Percentiles rank a stretch among this genome's conserved stretches.
These are phyloP conservation scores for Dicorynia guianensis DNA, from an alignment of 306 rosid species.

Conservation along the genomic window DNA sequence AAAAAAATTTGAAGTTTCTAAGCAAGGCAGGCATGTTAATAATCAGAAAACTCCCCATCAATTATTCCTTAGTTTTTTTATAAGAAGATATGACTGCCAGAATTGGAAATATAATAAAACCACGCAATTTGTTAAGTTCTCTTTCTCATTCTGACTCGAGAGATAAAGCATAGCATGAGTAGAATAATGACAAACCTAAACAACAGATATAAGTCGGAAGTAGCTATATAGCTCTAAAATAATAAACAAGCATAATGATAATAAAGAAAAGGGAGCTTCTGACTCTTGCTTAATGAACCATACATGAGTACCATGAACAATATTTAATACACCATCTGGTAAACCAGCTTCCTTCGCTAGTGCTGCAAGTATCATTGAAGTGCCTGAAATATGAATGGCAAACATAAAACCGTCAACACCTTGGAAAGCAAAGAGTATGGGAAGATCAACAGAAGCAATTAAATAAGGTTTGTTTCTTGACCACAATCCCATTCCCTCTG, in stretches of 20 bases:
- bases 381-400: background rate
- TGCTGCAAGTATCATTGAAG: constrained; percentile 52
- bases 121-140: background rate
- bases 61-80: background rate
- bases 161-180: background rate
- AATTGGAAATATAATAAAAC: background rate
- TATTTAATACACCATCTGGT: constrained; percentile 77
- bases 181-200: constrained; percentile 7
- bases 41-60: background rate
- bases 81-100: background rate
- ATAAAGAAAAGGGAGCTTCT: constrained; percentile 9
- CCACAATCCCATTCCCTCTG: background rate
- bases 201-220: constrained; percentile 2
- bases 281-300: constrained; percentile 30
- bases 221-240: background rate
- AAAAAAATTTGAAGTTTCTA: background rate
- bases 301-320: constrained; percentile 78
- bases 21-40: background rate
- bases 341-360: constrained; percentile 81
- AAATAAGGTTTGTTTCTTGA: background rate
- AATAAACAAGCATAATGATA: constrained; percentile 4
- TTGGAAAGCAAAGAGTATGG: background rate
- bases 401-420: constrained; percentile 30
- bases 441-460: constrained; percentile 3
- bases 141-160: background rate